phyloP scores from a whole-genome alignment of 371 early-diverging fungal genomes.

The Lichtheimia ramosa region DNA sequence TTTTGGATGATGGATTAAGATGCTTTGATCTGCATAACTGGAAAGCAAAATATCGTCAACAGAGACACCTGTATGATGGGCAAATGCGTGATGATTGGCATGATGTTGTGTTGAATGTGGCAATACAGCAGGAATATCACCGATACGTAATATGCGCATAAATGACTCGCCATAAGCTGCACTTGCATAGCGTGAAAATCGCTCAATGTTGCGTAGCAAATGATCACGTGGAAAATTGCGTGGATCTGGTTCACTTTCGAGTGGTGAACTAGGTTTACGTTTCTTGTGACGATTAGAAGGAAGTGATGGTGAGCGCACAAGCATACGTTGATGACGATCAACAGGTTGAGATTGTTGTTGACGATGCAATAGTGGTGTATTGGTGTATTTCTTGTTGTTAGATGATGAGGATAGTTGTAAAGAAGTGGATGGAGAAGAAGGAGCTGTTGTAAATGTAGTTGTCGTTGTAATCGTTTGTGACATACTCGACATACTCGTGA shows the following conservation, averaged over 20 bases:
- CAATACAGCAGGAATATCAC: slow-evolving; percentile 48
- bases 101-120: slow-evolving; percentile 47
- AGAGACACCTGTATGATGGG: slow-evolving; percentile 66
- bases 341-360: not conserved
- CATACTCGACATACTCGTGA: slow-evolving; percentile 23
- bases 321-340: slow-evolving; percentile 2
- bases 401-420: too few species aligned
- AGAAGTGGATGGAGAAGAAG: slow-evolving; percentile 9
- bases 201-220: slow-evolving; percentile 66
- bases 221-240: slow-evolving; percentile 61
- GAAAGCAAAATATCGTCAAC: slow-evolving; percentile 68
- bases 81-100: slow-evolving; percentile 73
- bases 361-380: not conserved
- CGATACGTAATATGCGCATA: slow-evolving; percentile 81
- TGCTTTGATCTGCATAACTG: slow-evolving; percentile 52
- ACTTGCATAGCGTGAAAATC: slow-evolving; percentile 76
- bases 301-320: slow-evolving; percentile 13
- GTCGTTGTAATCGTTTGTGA: slow-evolving; percentile 30
- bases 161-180: slow-evolving; percentile 85
- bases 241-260: slow-evolving; percentile 23
- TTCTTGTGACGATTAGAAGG: slow-evolving; percentile 5
- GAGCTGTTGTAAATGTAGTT: slow-evolving; percentile 19
- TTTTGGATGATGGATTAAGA: slow-evolving; percentile 47
- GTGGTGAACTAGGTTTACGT: slow-evolving; percentile 8
- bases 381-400: not conserved